A percentile compares a stretch with the other conserved stretches of the same genome.
Conservation (phyloP, 2,329 filamentous ascomycete genomes). For the Fusarium irregulare region DNA sequence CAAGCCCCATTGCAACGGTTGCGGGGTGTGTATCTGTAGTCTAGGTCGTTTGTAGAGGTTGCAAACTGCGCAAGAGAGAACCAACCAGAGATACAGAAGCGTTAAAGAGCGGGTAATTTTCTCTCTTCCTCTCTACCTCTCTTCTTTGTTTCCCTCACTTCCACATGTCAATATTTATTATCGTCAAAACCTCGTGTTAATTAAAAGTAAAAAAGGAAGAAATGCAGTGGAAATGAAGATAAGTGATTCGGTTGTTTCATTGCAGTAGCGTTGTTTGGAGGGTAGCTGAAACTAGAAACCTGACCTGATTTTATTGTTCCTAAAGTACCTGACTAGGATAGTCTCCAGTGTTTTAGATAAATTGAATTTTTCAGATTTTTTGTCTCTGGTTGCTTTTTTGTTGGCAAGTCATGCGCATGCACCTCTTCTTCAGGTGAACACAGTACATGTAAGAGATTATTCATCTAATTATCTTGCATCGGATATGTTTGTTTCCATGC, state of each 20-base stretch:
- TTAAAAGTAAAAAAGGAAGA: too few species aligned
- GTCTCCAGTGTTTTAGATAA: constrained; percentile 19
- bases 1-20: constrained; percentile 22
- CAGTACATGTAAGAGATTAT: constrained; percentile 4
- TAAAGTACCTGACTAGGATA: neutral
- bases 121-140: neutral
- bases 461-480: neutral
- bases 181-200: neutral
- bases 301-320: neutral
- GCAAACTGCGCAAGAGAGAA: constrained; percentile 10
- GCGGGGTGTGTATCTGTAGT: neutral
- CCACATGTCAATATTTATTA: neutral
- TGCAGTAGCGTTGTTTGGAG: constrained; percentile 31
- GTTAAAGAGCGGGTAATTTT: constrained; percentile 37
- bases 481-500: constrained; percentile 10
- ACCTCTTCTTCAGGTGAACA: constrained; percentile 15
- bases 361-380: neutral
- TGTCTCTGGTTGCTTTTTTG: constrained; percentile 8
- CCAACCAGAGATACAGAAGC: constrained; percentile 25
- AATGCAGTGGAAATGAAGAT: constrained; percentile 31
- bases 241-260: constrained; percentile 30
- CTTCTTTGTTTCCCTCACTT: neutral
- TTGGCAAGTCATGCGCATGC: neutral
- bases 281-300: constrained; percentile 27
- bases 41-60: constrained; percentile 2